Conservation (phyloP, 2,329 filamentous ascomycete species). For the Sclerotinia glacialis region DNA sequence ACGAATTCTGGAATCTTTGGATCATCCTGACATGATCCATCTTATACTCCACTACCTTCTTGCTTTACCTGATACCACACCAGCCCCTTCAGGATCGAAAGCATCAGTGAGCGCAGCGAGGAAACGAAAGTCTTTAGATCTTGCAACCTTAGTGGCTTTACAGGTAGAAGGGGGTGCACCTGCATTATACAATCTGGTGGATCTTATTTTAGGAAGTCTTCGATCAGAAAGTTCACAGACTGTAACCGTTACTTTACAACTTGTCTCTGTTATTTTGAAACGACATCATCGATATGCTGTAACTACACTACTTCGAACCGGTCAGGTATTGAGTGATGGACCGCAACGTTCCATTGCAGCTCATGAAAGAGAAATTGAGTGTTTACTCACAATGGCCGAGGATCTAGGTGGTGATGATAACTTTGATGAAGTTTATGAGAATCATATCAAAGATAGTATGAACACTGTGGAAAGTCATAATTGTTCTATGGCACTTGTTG, state of each 20-base stretch:
- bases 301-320: slow-evolving; percentile 69
- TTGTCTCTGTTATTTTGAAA: slow-evolving; percentile 81
- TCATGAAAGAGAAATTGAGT: slow-evolving; percentile 71
- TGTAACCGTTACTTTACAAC: slow-evolving; percentile 80
- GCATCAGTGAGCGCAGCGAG: slow-evolving; percentile 66
- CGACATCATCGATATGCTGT: slow-evolving; percentile 86
- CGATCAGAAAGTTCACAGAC: slow-evolving; percentile 84
- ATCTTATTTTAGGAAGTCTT: slow-evolving; percentile 82
- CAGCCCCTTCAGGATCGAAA: slow-evolving; percentile 38
- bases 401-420: slow-evolving; percentile 65
- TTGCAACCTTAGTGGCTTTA: slow-evolving; percentile 74
- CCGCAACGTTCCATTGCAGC: slow-evolving; percentile 67
- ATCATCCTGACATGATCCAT: slow-evolving; percentile 91
- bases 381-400: slow-evolving; percentile 66
- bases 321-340: slow-evolving; percentile 52
- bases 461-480: slow-evolving; percentile 68
- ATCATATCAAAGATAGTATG: slow-evolving; percentile 68
- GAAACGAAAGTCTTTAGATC: slow-evolving; percentile 83
- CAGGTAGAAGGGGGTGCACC: slow-evolving; percentile 75
- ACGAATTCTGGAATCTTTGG: slow-evolving; percentile 83
- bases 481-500: slow-evolving; percentile 68
- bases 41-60: slow-evolving; percentile 91
- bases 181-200: slow-evolving; percentile 86
- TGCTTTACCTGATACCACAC: slow-evolving; percentile 64
- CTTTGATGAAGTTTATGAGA: slow-evolving; percentile 70